phyloP scores from a whole-genome alignment of 306 rosid genomes.

The Vigna hirtella region DNA sequence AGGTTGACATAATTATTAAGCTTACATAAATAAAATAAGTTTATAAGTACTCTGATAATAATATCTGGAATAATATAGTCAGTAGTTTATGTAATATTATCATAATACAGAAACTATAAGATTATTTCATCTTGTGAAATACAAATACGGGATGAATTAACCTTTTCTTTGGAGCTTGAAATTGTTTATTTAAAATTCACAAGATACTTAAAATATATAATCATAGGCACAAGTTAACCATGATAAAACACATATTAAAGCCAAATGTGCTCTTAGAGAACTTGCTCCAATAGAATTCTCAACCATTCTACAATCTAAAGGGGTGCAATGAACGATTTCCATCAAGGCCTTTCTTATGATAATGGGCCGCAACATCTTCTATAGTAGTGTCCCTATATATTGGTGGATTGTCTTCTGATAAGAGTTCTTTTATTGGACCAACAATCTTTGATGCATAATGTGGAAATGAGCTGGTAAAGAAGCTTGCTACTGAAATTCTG shows the following conservation, averaged over 20 bases:
- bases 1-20: neutral
- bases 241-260: neutral
- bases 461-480: neutral
- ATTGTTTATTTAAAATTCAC: neutral
- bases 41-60: neutral
- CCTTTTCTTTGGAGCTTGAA: neutral
- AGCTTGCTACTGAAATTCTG: conserved; percentile 51
- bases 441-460: neutral
- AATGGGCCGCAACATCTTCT: conserved; percentile 23
- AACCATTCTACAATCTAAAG: conserved; percentile 18
- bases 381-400: conserved; percentile 43
- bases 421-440: conserved; percentile 61
- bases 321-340: conserved; percentile 36
- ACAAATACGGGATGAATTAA: neutral
- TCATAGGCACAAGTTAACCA: neutral
- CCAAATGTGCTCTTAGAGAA: neutral
- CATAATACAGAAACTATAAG: conserved; percentile 1
- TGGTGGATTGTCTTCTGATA: conserved; percentile 57
- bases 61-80: neutral
- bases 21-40: neutral
- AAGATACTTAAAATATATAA: neutral
- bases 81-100: neutral
- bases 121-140: neutral
- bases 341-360: conserved; percentile 41
- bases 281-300: neutral